Conservation (phyloP, 2,329 filamentous ascomycete species). For the Xylaria arbuscula region DNA sequence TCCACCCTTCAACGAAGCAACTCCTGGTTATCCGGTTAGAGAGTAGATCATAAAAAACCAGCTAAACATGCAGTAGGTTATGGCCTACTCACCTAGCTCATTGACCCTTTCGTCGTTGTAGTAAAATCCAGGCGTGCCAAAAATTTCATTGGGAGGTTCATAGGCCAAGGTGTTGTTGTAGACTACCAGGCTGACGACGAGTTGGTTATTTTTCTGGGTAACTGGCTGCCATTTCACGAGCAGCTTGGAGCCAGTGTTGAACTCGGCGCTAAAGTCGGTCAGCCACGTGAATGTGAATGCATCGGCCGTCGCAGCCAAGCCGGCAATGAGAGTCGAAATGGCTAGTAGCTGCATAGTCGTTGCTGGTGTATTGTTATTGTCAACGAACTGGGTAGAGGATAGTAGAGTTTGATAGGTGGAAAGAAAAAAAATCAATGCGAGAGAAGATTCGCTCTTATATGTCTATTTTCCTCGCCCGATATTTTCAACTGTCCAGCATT, state of each 20-base stretch:
- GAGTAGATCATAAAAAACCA: neutral
- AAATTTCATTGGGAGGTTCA: neutral
- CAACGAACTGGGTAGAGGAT: neutral
- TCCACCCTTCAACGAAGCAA: neutral
- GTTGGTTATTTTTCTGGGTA: neutral
- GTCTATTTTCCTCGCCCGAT: neutral
- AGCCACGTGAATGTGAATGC: neutral
- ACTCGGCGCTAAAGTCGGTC: neutral
- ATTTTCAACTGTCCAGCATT: neutral
- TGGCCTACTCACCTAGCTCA: neutral
- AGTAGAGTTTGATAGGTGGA: neutral
- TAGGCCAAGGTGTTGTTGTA: neutral
- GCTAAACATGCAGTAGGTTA: neutral
- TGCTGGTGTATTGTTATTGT: neutral
- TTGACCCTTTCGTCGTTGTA: neutral
- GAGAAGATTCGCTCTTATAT: neutral
- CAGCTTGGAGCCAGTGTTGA: neutral
- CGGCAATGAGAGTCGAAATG: neutral
- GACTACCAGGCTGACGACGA: neutral
- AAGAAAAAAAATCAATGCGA: neutral
- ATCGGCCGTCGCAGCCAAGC: neutral
- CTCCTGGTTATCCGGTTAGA: neutral
- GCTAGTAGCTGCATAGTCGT: neutral
- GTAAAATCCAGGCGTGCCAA: neutral
- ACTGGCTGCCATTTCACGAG: neutral